Evolutionary conservation across 306 rosid species (phyloP).

Genomic region (Abrus pulchellus): DNA sequence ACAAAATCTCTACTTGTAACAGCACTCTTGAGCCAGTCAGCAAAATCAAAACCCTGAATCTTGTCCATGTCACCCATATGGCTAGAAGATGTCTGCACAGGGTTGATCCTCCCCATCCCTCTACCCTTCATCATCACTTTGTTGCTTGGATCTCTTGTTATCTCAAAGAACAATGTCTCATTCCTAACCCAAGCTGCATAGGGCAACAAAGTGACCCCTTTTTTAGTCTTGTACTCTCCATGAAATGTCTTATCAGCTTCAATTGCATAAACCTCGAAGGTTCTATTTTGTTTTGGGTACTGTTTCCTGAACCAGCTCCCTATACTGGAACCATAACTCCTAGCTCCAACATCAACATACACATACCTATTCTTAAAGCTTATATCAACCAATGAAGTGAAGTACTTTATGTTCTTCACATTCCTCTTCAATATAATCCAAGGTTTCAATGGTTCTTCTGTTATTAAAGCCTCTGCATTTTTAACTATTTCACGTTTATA

Average conservation of each 20-base stretch:
- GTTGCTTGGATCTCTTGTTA: conserved; percentile 58
- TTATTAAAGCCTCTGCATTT: conserved; percentile 56
- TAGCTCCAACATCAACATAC: conserved; percentile 70
- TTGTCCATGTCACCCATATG: conserved; percentile 62
- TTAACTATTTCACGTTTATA: conserved; percentile 55
- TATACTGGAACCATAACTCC: conserved; percentile 62
- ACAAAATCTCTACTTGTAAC: conserved; percentile 60
- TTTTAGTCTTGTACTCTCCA: conserved; percentile 53
- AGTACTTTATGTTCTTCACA: conserved; percentile 59
- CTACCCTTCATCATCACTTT: conserved; percentile 45
- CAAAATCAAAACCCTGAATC: conserved; percentile 69
- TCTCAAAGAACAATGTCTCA: conserved; percentile 75
- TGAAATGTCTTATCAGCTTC: conserved; percentile 68
- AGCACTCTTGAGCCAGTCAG: conserved; percentile 58
- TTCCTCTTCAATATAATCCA: conserved; percentile 60
- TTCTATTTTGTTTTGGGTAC: conserved; percentile 68
- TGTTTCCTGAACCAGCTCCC: conserved; percentile 70
- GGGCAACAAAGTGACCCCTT: conserved; percentile 60
- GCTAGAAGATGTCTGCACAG: conserved; percentile 57
- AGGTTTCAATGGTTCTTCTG: conserved; percentile 62
- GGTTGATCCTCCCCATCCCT: conserved; percentile 67
- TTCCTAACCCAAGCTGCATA: conserved; percentile 77
- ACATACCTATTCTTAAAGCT: conserved; percentile 66
- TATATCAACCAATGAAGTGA: conserved; percentile 63
- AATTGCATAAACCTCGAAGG: conserved; percentile 66